A percentile compares a stretch with the other conserved stretches of the same genome.
These are phyloP conservation scores for Porcisia hertigi DNA, from an alignment of 208 protist species.

Conservation along the genomic window DNA sequence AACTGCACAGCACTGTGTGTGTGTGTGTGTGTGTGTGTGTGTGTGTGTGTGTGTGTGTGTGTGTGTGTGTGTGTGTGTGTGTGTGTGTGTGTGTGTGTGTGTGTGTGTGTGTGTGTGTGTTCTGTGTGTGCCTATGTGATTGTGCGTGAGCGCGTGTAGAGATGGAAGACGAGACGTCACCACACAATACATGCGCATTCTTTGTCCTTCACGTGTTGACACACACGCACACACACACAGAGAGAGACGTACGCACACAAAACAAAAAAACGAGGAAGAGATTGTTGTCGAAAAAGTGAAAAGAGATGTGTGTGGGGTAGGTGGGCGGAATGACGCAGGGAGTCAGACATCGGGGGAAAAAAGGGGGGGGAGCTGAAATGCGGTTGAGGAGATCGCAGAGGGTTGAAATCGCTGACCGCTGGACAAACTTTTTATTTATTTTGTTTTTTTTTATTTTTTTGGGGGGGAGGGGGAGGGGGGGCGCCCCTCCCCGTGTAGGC, in stretches of 20 bases:
- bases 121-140: background rate
- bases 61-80: background rate
- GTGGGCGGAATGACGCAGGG: too few species aligned
- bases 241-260: background rate
- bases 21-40: background rate
- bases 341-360: too few species aligned
- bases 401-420: too few species aligned
- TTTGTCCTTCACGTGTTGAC: background rate
- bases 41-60: background rate
- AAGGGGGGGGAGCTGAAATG: too few species aligned
- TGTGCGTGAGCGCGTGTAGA: background rate
- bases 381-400: too few species aligned
- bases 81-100: too few species aligned
- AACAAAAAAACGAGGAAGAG: constrained; percentile 7
- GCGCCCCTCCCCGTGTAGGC: too few species aligned
- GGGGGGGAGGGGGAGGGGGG: too few species aligned
- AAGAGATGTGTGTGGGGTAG: too few species aligned
- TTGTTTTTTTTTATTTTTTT: too few species aligned
- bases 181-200: too few species aligned
- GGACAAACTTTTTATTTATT: too few species aligned
- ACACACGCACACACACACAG: background rate
- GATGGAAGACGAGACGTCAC: background rate
- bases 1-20: background rate
- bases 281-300: background rate
- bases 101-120: background rate